Conservation (phyloP, 2,329 filamentous ascomycete species). For the Claviceps lovelessii region DNA sequence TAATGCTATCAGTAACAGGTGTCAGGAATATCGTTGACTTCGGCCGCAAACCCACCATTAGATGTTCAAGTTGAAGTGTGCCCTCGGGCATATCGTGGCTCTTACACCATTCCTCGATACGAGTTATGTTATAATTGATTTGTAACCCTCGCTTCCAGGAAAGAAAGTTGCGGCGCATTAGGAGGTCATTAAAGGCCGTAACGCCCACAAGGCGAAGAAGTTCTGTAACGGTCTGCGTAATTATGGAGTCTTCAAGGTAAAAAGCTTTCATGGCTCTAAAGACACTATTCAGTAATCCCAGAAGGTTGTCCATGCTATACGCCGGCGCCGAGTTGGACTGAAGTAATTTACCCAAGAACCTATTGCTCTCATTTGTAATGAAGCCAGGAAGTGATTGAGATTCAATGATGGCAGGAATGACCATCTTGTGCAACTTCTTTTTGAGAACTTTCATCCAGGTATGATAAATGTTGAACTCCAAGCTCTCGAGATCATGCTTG, state of each 20-base stretch:
- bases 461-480: slow-evolving; percentile 99
- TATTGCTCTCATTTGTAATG: slow-evolving; percentile 95
- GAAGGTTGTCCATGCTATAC: slow-evolving; percentile 98
- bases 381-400: slow-evolving; percentile 96
- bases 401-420: slow-evolving; percentile 97
- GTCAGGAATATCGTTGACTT: slow-evolving; percentile 9
- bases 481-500: slow-evolving; percentile 93
- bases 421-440: slow-evolving; percentile 99
- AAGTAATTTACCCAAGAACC: slow-evolving; percentile 93
- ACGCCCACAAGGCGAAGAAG: slow-evolving; percentile 86
- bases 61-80: slow-evolving; percentile 88
- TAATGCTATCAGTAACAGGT: slow-evolving; percentile 23
- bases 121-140: slow-evolving; percentile 99
- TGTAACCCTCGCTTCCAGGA: slow-evolving; percentile 98
- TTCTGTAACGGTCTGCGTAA: slow-evolving; percentile 90
- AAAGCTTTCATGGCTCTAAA: slow-evolving; percentile 99
- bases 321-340: slow-evolving; percentile 80
- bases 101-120: slow-evolving; percentile 99
- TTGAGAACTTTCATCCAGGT: slow-evolving; percentile 99
- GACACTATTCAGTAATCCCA: slow-evolving; percentile 89
- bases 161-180: slow-evolving; percentile 96
- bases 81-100: slow-evolving; percentile 99
- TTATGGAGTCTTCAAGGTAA: slow-evolving; percentile 90
- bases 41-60: slow-evolving; percentile 53
- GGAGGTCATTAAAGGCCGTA: slow-evolving; percentile 92